A percentile compares a stretch with the other conserved stretches of the same genome.
These are phyloP conservation scores for Stropharia rugosoannulata DNA, from an alignment of 768 basidiomycete genomes.

Conservation along the genomic window DNA sequence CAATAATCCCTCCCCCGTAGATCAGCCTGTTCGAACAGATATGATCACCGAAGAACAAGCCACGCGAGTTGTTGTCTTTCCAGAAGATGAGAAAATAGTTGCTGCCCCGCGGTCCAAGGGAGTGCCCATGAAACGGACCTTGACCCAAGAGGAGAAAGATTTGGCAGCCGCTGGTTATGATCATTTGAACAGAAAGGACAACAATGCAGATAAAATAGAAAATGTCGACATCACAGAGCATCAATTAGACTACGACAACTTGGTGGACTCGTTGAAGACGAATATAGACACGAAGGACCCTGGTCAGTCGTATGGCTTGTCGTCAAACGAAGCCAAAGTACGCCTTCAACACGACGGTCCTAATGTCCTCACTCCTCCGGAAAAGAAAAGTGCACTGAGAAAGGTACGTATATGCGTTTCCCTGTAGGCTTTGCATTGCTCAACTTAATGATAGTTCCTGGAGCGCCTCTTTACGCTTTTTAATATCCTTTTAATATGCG, in stretches of 20 bases:
- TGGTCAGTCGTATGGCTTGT: constrained; percentile 47
- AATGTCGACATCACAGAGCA: constrained; percentile 64
- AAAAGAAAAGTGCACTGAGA: constrained; percentile 62
- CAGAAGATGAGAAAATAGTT: constrained; percentile 39
- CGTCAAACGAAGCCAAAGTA: constrained; percentile 47
- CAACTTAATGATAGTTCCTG: constrained; percentile 44
- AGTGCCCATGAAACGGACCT: constrained; percentile 57
- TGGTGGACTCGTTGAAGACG: constrained; percentile 43
- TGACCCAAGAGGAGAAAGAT: constrained; percentile 67
- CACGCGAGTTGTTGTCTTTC: constrained; percentile 51
- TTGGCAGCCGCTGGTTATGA: constrained; percentile 71
- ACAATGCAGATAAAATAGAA: constrained; percentile 29
- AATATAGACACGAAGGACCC: constrained; percentile 55
- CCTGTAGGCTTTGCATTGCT: neutral
- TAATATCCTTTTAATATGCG: constrained; percentile 65
- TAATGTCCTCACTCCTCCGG: constrained; percentile 65
- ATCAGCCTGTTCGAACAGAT: constrained; percentile 16
- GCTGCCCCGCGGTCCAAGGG: constrained; percentile 42
- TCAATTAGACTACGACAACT: constrained; percentile 37
- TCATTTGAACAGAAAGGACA: constrained; percentile 48
- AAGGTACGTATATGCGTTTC: constrained; percentile 40
- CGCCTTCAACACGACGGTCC: constrained; percentile 58
- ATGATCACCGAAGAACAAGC: constrained; percentile 24
- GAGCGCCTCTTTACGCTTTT: constrained; percentile 65
- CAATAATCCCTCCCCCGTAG: constrained; percentile 16